Conservation (phyloP, 805 yeast genomes). For the Candida tibetensis region DNA sequence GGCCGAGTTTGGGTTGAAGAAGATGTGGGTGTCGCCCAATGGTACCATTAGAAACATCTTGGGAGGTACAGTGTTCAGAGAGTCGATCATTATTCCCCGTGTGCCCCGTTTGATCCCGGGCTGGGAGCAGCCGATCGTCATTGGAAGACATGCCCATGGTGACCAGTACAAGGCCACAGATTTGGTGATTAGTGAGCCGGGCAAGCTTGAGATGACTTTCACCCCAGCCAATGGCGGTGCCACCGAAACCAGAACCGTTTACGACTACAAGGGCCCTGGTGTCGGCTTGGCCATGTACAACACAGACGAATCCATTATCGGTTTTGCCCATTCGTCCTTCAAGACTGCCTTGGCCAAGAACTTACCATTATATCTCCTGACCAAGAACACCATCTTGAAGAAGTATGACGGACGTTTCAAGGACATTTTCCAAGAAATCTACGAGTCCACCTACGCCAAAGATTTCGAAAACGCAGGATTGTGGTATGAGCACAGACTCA, state of each 20-base stretch:
- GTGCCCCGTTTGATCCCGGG: slow-evolving; percentile 75
- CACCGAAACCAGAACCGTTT: slow-evolving; percentile 50
- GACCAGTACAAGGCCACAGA: slow-evolving; percentile 85
- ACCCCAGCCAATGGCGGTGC: slow-evolving; percentile 60
- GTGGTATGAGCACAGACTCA: slow-evolving; percentile 76
- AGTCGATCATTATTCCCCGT: slow-evolving; percentile 75
- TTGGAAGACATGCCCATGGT: slow-evolving; percentile 84
- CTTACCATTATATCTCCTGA: slow-evolving; percentile 64
- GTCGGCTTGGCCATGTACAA: slow-evolving; percentile 83
- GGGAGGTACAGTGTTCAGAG: slow-evolving; percentile 83
- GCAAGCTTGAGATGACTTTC: slow-evolving; percentile 62
- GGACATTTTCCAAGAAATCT: slow-evolving; percentile 71
- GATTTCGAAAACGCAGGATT: slow-evolving; percentile 60
- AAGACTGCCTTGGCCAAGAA: slow-evolving; percentile 65
- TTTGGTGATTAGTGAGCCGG: slow-evolving; percentile 62
- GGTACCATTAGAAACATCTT: slow-evolving; percentile 80
- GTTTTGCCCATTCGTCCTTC: slow-evolving; percentile 79
- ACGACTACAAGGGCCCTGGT: slow-evolving; percentile 63
- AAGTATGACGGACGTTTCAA: slow-evolving; percentile 81
- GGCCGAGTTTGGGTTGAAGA: slow-evolving; percentile 65
- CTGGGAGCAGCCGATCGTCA: slow-evolving; percentile 80
- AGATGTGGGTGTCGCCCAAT: slow-evolving; percentile 86
- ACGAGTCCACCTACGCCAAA: slow-evolving; percentile 53
- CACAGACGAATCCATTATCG: slow-evolving; percentile 72
- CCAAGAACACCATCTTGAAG: slow-evolving; percentile 80